Evolutionary conservation across 1,139 yeast species (phyloP).

Genomic region (Sugiyamaella japonica): DNA sequence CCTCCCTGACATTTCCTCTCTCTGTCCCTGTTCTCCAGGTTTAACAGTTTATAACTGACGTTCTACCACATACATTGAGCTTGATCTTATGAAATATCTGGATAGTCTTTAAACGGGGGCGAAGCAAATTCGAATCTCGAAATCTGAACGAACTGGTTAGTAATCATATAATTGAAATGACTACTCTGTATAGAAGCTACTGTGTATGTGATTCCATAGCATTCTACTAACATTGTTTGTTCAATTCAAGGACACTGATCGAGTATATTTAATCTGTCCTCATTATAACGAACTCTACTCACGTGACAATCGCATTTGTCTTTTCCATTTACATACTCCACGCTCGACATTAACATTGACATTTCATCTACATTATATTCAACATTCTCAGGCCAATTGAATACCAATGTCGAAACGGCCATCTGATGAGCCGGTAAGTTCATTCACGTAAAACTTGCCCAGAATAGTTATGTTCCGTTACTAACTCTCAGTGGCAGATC

Average conservation of each 20-base stretch:
- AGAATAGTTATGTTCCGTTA: background rate
- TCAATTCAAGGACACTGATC: too few species aligned
- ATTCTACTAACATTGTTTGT: too few species aligned
- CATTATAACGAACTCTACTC: background rate
- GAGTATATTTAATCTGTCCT: background rate
- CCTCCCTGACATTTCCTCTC: slow-evolving; percentile 11
- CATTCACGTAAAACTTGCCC: background rate
- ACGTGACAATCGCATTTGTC: background rate
- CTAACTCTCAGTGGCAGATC: slow-evolving; percentile 17
- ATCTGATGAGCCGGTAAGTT: slow-evolving; percentile 19
- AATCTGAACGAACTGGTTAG: too few species aligned
- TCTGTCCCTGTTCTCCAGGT: too few species aligned
- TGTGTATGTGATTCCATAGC: too few species aligned
- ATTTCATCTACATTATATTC: background rate
- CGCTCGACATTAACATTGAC: background rate
- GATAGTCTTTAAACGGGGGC: background rate
- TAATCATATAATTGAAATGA: too few species aligned
- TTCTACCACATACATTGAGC: too few species aligned
- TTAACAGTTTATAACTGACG: too few species aligned
- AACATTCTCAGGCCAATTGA: too few species aligned
- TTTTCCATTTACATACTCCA: background rate
- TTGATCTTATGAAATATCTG: too few species aligned
- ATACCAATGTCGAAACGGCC: slow-evolving; percentile 22
- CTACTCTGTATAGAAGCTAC: background rate
- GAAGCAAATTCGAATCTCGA: too few species aligned